Evolutionary conservation across 768 basidiomycete genomes (phyloP), one percentile per base, ranked within the genome.

Genomic region (Trametes punicea): DNA sequence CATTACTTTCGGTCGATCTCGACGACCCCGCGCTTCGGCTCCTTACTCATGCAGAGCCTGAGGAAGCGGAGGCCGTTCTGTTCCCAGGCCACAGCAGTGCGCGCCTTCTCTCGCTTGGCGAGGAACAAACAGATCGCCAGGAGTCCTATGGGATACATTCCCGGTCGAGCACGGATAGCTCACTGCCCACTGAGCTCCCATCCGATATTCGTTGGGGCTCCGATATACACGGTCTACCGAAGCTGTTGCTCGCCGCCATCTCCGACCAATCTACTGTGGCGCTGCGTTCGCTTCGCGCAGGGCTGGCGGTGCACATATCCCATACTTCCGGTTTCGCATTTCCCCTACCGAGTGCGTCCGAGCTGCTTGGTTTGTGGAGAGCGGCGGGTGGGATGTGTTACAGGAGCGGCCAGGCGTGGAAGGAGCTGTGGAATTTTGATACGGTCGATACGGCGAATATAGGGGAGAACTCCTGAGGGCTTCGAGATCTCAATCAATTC

Each of bases 11-110:
- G 23, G 52, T 75, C 31, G 74, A 76, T 55, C 62, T 74, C 25
- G 75, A 77, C 55, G 72, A 74, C 20, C 66, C 72, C 7, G 75
- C 72, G 2, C 49, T 73, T 4, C 70, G 72, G 41, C 71, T 76
- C 23, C 64, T 77, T 34, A 66, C 70, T 6, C 67, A 70, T 20
- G 59, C 72, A 6, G 59, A 71, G 7, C 40, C 65, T 6, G 56
- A 36, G 2, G 64, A 62, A 21, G 56, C 61, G 9, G 67, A 70
- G 9, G 69, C 74, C 10, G 45, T 69, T 3, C 63, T 75, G 15
- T 75, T 75, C 55, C 69, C 72, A 6, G 69, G 68, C 9, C 62
- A 66, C 29, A 51, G 44, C 38, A 51, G 51, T 40, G 30, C 57
- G 21, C 49, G 53, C 8, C 50, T 66, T 2, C 44, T 66, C 13